A percentile compares a stretch with the other conserved stretches of the same genome.
Conservation (phyloP, 352 stramenopile genomes). For the Plasmopara halstedii region DNA sequence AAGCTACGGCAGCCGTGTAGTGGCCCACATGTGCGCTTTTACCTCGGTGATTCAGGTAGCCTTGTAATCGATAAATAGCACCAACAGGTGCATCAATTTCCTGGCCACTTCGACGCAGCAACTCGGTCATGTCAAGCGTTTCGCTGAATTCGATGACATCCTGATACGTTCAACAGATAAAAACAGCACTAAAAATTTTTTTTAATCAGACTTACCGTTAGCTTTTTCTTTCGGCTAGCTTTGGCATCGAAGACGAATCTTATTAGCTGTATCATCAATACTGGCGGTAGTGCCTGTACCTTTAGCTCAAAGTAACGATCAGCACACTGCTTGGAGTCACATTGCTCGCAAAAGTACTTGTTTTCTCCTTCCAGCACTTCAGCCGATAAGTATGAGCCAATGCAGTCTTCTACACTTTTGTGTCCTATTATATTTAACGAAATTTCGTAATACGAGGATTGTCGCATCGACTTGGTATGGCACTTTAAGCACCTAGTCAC, state of each 20-base stretch:
- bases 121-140: constrained; percentile 70
- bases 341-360: constrained; percentile 81
- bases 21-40: constrained; percentile 78
- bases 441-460: constrained; percentile 79
- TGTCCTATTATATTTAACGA: constrained; percentile 84
- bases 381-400: constrained; percentile 58
- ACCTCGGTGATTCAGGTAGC: constrained; percentile 76
- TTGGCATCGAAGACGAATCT: constrained; percentile 81
- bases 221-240: constrained; percentile 72
- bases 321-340: constrained; percentile 64
- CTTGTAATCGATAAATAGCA: constrained; percentile 61
- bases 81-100: constrained; percentile 32
- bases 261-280: constrained; percentile 78
- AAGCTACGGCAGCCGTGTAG: constrained; percentile 77
- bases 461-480: constrained; percentile 49
- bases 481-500: constrained; percentile 77
- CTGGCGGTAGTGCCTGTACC: constrained; percentile 39
- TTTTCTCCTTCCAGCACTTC: constrained; percentile 82
- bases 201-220: constrained; percentile 43
- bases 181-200: neutral
- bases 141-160: constrained; percentile 79
- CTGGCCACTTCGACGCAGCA: constrained; percentile 41
- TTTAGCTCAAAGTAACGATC: constrained; percentile 70
- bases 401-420: constrained; percentile 58
- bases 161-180: constrained; percentile 17